Evolutionary conservation across 345 rosid species (phyloP), one percentile per base, ranked within the genome.

Genomic region (Odontarrhena argentea): DNA sequence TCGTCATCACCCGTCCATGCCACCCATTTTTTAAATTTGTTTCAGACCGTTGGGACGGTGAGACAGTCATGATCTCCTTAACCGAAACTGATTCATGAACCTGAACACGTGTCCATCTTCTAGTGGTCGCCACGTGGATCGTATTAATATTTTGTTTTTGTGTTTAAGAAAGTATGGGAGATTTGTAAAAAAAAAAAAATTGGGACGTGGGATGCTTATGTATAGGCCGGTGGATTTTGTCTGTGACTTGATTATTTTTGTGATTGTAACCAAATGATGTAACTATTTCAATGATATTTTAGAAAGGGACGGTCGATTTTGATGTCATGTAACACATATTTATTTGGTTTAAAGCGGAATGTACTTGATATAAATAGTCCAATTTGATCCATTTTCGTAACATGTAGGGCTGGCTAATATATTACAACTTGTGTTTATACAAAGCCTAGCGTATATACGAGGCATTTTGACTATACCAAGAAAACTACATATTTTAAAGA

Each of bases 1-100:
- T 52, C 67, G 12, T 6, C 57, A 73, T 56, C 72, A 58, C 51
- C 55, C 56, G 26, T 12, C 10, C 28, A 32, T 43, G 62, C 53
- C 34, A 3, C 30, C 41, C 40, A n/a, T 18, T 32, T 18, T 64
- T 61, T 10, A 5, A 63, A 18, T 55, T 32, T 41, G 32, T 35
- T 38, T 9, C 15, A 60, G 48, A 59, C 72, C 55, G 72, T 73
- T 73, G 71, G 66, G 75, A 26, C 77, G 77, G 77, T 73, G 57
- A 54, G 46, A 56, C 64, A 47, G 70, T 41, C 70, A 65, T 64
- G 71, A 65, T 65, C 60, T 65, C 41, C 60, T 18, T 42, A 73
- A 73, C 70, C 15, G 66, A 54, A 62, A 55, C 41, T n/a, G 38
- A 49, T 64, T 55, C 76, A 71, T 58, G 71, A 57, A 57, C 42